Evolutionary conservation across 345 rosid genomes (phyloP), one percentile per base, ranked within the genome.

Genomic region (Ricinus communis): DNA sequence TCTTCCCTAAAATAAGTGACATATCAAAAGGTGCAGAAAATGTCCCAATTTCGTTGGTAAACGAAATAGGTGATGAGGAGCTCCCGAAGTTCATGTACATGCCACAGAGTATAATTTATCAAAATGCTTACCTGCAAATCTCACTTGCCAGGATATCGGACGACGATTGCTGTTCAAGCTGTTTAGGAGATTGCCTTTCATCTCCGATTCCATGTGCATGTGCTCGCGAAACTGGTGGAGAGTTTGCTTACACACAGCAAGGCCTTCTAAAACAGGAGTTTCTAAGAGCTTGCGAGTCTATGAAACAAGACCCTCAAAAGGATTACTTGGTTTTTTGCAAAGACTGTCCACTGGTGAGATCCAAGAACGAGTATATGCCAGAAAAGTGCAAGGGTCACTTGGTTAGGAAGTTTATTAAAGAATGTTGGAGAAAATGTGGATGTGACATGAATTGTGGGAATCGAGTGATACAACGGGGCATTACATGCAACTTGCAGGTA

Each of bases 391-490:
- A 86, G 69, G 96, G 98, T 19, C 98, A 93, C 62, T 69, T 88
- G 82, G 64, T 90, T 50, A 82, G 91, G 77, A 91, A 87, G 84
- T 93, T 93, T 72, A 84, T 91, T 49, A 93, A 93, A 74, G 97
- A 94, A 77, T 94, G 97, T 68, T 91, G 98, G 97, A 84, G 73
- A 69, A 91, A 88, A 83, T 94, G 98, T 77, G 97, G 96, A 59
- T 91, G 96, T 59, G 56, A 76, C 67, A 85, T 84, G 96, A 70
- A 56, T 27, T 94, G 98, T 75, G 92, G 92, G 65, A 94, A 94
- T 80, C 85, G 97, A 50, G 70, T 87, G 15, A 93, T 94, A 24
- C 95, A 90, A 72, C 81, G 96, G 70, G 98, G 98, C 60, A 85
- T 94, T 64, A 77, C 61, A 31, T 72, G 91, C 82, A 70, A 74